Evolutionary conservation across 345 rosid species (phyloP).

Genomic region (Citrus australasica): DNA sequence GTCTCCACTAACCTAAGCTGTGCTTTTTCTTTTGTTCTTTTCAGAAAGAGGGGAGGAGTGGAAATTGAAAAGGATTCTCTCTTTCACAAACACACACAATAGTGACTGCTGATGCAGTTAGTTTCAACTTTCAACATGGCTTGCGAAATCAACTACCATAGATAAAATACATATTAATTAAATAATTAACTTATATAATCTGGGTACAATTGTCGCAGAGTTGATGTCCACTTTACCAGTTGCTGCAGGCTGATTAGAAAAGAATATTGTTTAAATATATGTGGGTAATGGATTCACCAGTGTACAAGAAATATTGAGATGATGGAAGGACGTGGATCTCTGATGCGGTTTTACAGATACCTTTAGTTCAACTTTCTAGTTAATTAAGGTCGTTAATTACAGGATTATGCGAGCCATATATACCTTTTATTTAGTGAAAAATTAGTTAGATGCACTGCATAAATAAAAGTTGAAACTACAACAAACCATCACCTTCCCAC

Average conservation of each 20-base stretch:
- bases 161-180: background rate
- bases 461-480: slow-evolving; percentile 1
- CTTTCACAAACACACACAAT: too few relatives aligned
- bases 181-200: background rate
- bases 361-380: background rate
- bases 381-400: background rate
- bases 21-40: slow-evolving; percentile 7
- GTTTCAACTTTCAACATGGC: too few relatives aligned
- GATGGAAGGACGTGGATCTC: background rate
- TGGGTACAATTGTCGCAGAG: background rate
- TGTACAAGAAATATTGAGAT: background rate
- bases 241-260: background rate
- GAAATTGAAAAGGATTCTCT: background rate
- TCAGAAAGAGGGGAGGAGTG: background rate
- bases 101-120: background rate
- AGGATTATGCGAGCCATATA: background rate
- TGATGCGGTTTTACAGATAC: background rate
- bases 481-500: slow-evolving; percentile 50
- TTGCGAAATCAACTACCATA: background rate
- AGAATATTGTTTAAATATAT: background rate
- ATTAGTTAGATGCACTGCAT: background rate
- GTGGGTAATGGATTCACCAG: background rate
- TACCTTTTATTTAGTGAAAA: too few relatives aligned
- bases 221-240: background rate
- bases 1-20: slow-evolving; percentile 9